A percentile compares a stretch with the other conserved stretches of the same genome.
phyloP scores from a whole-genome alignment of 352 stramenopile genomes.

The Globisporangium polare region DNA sequence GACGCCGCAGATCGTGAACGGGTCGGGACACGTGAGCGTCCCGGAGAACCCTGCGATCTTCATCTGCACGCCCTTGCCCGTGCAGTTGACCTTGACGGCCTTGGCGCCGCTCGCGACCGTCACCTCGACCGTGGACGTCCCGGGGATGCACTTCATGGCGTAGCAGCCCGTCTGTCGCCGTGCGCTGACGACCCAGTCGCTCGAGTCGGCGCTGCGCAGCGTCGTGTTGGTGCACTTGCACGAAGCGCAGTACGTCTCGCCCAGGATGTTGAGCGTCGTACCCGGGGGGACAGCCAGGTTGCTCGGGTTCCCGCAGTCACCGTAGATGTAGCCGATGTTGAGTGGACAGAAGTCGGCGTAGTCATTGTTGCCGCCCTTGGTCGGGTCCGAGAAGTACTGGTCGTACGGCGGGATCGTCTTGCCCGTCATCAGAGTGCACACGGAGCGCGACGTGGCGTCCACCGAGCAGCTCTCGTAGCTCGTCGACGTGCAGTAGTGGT shows the following conservation, averaged over 20 bases:
- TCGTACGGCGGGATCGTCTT: constrained; percentile 40
- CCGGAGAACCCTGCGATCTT: constrained; percentile 46
- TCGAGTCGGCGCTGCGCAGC: constrained; percentile 57
- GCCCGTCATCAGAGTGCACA: constrained; percentile 51
- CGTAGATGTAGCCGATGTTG: constrained; percentile 60
- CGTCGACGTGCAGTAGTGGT: constrained; percentile 69
- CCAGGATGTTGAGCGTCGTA: constrained; percentile 70
- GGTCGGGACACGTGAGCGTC: constrained; percentile 60
- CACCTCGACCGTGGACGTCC: constrained; percentile 31
- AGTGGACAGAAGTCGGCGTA: constrained; percentile 80
- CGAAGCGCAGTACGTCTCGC: constrained; percentile 67
- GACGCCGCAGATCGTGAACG: constrained; percentile 42
- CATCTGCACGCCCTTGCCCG: constrained; percentile 30
- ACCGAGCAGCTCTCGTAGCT: constrained; percentile 67
- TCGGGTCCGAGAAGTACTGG: constrained; percentile 59
- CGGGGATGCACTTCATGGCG: constrained; percentile 51
- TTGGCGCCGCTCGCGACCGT: constrained; percentile 24
- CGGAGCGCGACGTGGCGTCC: constrained; percentile 58
- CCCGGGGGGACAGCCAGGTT: constrained; percentile 47
- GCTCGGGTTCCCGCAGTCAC: constrained; percentile 54
- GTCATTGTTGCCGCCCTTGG: constrained; percentile 50
- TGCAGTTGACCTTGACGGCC: constrained; percentile 37
- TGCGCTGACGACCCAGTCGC: constrained; percentile 46
- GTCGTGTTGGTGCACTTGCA: constrained; percentile 73
- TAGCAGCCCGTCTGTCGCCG: constrained; percentile 77